phyloP scores from a whole-genome alignment of 331 rosid species.

The Malus hybrid region DNA sequence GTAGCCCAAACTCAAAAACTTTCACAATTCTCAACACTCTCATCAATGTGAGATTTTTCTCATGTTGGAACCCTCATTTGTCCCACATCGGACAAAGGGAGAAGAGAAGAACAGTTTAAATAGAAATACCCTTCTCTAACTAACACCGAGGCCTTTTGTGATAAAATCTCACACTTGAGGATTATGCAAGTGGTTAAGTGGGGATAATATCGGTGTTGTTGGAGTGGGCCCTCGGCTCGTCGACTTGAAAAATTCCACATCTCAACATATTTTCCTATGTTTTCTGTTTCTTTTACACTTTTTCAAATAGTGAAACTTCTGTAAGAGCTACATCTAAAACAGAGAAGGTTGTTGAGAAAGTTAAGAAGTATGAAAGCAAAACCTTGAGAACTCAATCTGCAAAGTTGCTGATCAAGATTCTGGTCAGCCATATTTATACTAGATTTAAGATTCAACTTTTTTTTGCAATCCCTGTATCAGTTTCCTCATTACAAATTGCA shows the following conservation, averaged over 20 bases:
- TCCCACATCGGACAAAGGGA: no score
- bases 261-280: background rate
- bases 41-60: background rate
- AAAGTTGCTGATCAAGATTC: conserved; percentile 43
- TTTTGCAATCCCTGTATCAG: background rate
- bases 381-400: conserved; percentile 63
- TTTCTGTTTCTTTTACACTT: background rate
- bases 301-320: background rate
- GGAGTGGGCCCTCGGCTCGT: no score
- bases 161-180: no score
- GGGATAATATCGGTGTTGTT: no score
- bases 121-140: no score
- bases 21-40: no score
- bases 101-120: no score
- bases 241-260: no score
- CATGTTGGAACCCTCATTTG: no score
- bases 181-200: no score
- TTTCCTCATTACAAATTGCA: background rate
- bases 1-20: no score
- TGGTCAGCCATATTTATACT: background rate
- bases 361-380: conserved; percentile 37
- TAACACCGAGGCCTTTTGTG: no score
- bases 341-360: conserved; percentile 40
- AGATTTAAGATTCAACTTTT: background rate
- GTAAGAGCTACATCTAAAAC: conserved; percentile 52